Conservation (phyloP, 768 basidiomycete species). For the Ephemerocybe angulata region DNA sequence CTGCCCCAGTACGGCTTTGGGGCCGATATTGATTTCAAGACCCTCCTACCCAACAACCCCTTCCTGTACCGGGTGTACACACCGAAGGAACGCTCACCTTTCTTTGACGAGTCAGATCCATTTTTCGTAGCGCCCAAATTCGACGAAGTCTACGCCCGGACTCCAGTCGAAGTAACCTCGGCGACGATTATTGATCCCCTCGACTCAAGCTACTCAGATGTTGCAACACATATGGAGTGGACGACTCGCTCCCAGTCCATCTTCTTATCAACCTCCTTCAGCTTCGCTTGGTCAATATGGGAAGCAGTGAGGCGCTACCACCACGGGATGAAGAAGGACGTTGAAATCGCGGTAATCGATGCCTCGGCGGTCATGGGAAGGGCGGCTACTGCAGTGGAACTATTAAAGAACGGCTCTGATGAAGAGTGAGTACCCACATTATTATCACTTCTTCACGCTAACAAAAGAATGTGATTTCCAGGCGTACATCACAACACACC, state of each 20-base stretch:
- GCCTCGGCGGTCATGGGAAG: slow-evolving; percentile 52
- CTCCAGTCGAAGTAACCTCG: slow-evolving; percentile 30
- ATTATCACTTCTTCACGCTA: not conserved
- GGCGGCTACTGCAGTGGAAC: slow-evolving; percentile 62
- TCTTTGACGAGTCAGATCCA: slow-evolving; percentile 51
- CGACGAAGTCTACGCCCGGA: slow-evolving; percentile 41
- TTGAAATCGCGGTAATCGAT: slow-evolving; percentile 79
- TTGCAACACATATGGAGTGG: slow-evolving; percentile 72
- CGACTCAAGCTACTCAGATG: slow-evolving; percentile 56
- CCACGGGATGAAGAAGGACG: slow-evolving; percentile 65
- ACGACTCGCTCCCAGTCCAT: slow-evolving; percentile 66
- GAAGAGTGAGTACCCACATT: slow-evolving; percentile 47
- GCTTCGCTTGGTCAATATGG: slow-evolving; percentile 80
- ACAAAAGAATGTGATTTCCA: slow-evolving; percentile 21
- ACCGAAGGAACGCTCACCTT: slow-evolving; percentile 57
- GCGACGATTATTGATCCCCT: slow-evolving; percentile 23
- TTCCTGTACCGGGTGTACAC: slow-evolving; percentile 82
- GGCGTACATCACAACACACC: slow-evolving; percentile 62
- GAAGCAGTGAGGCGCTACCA: slow-evolving; percentile 76
- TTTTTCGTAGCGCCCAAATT: slow-evolving; percentile 71
- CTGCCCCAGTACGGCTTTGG: slow-evolving; percentile 77
- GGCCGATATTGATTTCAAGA: slow-evolving; percentile 56
- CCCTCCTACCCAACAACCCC: slow-evolving; percentile 58
- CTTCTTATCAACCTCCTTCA: slow-evolving; percentile 75
- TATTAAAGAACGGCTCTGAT: slow-evolving; percentile 49